These are phyloP conservation scores for Xylaria sp. DNA, from an alignment of 2,329 filamentous ascomycete genomes.

Conservation along the genomic window DNA sequence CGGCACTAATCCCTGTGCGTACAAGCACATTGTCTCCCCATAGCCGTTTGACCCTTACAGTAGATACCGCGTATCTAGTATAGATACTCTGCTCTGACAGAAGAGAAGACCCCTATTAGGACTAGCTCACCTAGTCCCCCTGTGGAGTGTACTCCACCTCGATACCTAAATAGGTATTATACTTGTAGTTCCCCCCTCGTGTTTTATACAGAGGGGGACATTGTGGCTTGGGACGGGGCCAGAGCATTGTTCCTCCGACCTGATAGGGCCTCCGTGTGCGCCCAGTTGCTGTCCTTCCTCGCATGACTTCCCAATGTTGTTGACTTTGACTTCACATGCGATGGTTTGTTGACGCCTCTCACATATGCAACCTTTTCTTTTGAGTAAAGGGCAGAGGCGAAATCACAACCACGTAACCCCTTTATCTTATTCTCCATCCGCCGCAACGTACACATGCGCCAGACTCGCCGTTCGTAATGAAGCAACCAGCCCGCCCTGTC, in stretches of 20 bases:
- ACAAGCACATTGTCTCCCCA: too few species aligned
- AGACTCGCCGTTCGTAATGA: slow-evolving; percentile 33
- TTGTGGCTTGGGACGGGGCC: neutral
- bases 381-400: neutral
- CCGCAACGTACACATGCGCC: slow-evolving; percentile 15
- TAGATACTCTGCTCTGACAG: too few species aligned
- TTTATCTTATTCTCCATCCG: neutral
- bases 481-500: slow-evolving; percentile 27
- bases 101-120: too few species aligned
- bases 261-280: too few species aligned
- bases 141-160: neutral
- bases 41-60: too few species aligned
- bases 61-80: too few species aligned
- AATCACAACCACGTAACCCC: neutral
- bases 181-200: too few species aligned
- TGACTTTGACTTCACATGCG: too few species aligned
- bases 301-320: slow-evolving; percentile 6
- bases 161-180: too few species aligned
- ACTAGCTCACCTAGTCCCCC: neutral
- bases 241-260: too few species aligned
- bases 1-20: neutral
- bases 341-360: slow-evolving; percentile 1
- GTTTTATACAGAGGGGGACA: too few species aligned
- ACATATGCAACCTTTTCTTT: neutral
- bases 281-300: neutral